A percentile compares a stretch with the other conserved stretches of the same genome.
Evolutionary conservation across 768 basidiomycete species (phyloP).

Genomic region (Phlegmacium glaucopus): DNA sequence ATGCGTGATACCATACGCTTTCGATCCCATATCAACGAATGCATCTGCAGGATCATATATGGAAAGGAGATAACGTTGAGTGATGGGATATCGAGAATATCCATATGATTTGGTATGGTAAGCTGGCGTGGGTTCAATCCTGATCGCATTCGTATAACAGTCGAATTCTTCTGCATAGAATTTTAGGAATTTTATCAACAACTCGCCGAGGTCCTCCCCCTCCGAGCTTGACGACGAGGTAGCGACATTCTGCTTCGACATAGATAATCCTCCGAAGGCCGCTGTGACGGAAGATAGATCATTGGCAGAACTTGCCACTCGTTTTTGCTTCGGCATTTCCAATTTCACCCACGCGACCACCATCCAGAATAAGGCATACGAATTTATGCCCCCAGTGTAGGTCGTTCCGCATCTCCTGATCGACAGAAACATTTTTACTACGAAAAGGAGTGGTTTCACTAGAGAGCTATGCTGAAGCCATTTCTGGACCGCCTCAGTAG

Average conservation of each 20-base stretch:
- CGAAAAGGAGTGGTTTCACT: slow-evolving; percentile 16
- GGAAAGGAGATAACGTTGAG: slow-evolving; percentile 16
- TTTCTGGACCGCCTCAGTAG: slow-evolving; percentile 15
- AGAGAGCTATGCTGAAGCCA: slow-evolving; percentile 17
- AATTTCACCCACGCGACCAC: slow-evolving; percentile 25
- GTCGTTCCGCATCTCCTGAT: slow-evolving; percentile 22
- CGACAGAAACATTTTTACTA: slow-evolving; percentile 23
- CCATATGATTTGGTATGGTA: slow-evolving; percentile 9
- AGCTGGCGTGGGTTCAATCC: slow-evolving; percentile 14
- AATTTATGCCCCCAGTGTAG: slow-evolving; percentile 24
- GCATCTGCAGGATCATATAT: slow-evolving; percentile 21
- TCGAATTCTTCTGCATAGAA: slow-evolving; percentile 23
- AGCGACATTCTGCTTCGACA: background rate
- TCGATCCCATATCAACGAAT: slow-evolving; percentile 18
- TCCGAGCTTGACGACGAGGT: background rate
- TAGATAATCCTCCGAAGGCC: background rate
- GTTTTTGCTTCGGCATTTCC: slow-evolving; percentile 17
- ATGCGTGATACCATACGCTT: slow-evolving; percentile 25
- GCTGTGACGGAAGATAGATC: background rate
- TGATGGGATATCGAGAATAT: slow-evolving; percentile 5
- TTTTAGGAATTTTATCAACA: slow-evolving; percentile 18
- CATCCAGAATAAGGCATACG: slow-evolving; percentile 26
- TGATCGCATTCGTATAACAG: slow-evolving; percentile 13
- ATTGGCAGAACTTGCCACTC: background rate
- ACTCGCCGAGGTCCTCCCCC: slow-evolving; percentile 10